These are phyloP conservation scores for Udeniomyces megalosporus DNA, from an alignment of 768 basidiomycete species.

Conservation along the genomic window DNA sequence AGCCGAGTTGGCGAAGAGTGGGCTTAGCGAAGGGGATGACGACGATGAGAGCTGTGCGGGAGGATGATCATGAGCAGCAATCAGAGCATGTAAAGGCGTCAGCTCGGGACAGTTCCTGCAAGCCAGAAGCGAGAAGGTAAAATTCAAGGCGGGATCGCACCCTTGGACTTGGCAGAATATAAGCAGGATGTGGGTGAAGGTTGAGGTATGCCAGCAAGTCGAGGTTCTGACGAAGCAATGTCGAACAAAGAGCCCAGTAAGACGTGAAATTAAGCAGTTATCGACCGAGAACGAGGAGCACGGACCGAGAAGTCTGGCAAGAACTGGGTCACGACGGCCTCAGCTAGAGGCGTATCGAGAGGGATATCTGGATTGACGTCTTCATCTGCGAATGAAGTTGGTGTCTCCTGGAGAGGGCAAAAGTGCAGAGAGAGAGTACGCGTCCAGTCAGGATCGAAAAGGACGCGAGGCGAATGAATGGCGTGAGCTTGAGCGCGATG, in stretches of 20 bases:
- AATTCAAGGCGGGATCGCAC: too few relatives aligned
- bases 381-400: background rate
- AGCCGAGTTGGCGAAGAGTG: background rate
- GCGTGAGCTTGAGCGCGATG: background rate
- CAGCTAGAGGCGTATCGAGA: background rate
- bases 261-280: background rate
- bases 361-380: background rate
- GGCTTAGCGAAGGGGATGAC: conserved; percentile 1
- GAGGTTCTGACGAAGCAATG: background rate
- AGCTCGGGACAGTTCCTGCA: too few relatives aligned
- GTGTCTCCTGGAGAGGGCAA: background rate
- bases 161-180: background rate
- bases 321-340: background rate
- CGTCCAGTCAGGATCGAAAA: background rate
- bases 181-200: background rate
- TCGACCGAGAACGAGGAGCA: background rate
- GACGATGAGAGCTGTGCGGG: conserved; percentile 4
- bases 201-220: conserved; percentile 2
- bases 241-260: background rate
- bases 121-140: too few relatives aligned
- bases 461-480: background rate
- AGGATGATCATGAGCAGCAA: background rate
- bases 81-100: background rate
- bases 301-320: conserved; percentile 2
- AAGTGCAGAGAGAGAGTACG: background rate